Percentiles rank a stretch among this genome's conserved stretches.
These are phyloP conservation scores for Fomitopsis pinicola DNA, from an alignment of 1,284 basidiomycete genomes.

Conservation along the genomic window DNA sequence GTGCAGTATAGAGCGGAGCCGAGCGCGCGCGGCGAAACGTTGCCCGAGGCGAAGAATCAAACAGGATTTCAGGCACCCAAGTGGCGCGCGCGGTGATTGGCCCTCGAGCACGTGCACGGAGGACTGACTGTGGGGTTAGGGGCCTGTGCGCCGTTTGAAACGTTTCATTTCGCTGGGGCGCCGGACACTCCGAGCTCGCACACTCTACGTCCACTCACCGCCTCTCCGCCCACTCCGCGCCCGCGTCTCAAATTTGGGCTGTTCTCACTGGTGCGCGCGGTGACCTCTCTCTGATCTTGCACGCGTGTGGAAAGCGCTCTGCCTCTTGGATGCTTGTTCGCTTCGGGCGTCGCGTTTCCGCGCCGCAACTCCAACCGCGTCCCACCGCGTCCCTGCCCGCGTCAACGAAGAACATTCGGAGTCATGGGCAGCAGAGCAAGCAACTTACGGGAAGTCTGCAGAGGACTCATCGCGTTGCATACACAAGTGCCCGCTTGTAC, in stretches of 20 bases:
- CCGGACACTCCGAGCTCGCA: neutral
- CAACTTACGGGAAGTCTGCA: neutral
- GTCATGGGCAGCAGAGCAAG: too few relatives aligned
- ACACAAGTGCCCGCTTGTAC: neutral
- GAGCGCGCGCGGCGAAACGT: neutral
- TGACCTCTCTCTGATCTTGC: neutral
- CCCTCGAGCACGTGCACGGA: neutral
- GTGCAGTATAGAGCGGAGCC: neutral
- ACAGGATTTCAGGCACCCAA: neutral
- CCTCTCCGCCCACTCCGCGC: neutral
- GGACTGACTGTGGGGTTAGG: conserved; percentile 8
- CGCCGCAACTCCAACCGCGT: neutral
- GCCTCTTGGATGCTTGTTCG: neutral
- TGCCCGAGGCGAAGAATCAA: too few relatives aligned
- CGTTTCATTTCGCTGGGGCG: neutral
- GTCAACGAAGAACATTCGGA: neutral
- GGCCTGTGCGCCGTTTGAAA: neutral
- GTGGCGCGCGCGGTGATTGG: neutral
- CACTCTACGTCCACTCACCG: neutral
- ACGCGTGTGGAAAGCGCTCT: neutral
- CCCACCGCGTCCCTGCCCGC: neutral
- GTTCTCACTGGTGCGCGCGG: neutral
- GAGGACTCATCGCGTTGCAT: neutral
- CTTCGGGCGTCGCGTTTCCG: neutral
- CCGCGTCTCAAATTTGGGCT: neutral